These are phyloP conservation scores for Metarhizium anisopliae DNA, from an alignment of 2,329 filamentous ascomycete genomes.

Conservation along the genomic window DNA sequence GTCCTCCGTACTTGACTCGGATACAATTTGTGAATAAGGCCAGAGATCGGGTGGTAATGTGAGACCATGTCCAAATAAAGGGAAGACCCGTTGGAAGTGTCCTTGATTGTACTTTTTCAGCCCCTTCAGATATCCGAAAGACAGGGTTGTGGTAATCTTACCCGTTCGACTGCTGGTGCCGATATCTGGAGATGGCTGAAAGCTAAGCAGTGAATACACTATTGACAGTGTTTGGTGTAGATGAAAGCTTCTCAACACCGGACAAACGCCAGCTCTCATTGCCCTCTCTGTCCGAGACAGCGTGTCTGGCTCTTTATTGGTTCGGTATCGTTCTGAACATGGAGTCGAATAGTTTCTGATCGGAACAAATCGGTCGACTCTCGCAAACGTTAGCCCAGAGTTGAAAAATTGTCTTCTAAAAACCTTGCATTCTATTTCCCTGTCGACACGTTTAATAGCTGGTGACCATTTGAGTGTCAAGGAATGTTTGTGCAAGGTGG, in stretches of 20 bases:
- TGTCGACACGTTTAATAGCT: background rate
- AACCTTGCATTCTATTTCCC: no score
- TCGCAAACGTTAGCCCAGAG: background rate
- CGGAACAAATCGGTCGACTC: constrained; percentile 43
- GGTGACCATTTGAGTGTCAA: background rate
- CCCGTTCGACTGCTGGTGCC: background rate
- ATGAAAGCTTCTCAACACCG: background rate
- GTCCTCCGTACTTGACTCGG: background rate
- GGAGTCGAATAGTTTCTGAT: constrained; percentile 26
- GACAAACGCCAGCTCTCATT: constrained; percentile 18
- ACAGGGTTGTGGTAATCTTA: background rate
- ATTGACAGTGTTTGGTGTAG: background rate
- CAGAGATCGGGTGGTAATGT: background rate
- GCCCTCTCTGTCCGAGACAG: constrained; percentile 36
- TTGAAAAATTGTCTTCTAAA: background rate
- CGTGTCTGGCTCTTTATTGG: constrained; percentile 31
- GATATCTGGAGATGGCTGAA: background rate
- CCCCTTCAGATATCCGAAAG: background rate
- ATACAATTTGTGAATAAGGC: background rate
- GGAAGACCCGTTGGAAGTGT: background rate
- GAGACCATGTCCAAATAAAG: background rate
- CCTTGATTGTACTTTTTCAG: background rate
- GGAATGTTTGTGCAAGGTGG: background rate
- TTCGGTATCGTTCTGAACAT: constrained; percentile 35
- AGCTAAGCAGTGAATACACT: background rate